phyloP scores from a whole-genome alignment of 768 basidiomycete genomes.

The Boletus eberwhitei region DNA sequence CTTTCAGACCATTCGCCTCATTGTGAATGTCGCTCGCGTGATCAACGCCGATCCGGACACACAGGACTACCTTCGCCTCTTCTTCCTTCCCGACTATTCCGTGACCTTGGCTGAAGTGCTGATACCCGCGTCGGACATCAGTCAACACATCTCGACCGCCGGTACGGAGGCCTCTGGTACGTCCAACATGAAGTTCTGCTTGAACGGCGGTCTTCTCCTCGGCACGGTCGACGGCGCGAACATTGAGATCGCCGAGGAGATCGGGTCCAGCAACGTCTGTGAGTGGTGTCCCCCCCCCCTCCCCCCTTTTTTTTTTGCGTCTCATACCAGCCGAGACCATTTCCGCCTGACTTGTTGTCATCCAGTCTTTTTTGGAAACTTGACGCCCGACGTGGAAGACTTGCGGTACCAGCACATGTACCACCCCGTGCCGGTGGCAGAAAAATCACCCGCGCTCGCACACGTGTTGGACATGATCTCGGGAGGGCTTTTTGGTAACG shows the following conservation, averaged over 20 bases:
- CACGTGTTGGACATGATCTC: constrained; percentile 75
- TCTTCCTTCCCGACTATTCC: constrained; percentile 96
- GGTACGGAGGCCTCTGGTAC: constrained; percentile 88
- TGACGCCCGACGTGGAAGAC: constrained; percentile 85
- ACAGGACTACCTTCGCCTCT: constrained; percentile 79
- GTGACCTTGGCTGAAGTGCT: constrained; percentile 80
- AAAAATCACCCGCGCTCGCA: constrained; percentile 82
- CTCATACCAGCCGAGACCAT: no score
- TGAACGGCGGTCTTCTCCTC: constrained; percentile 86
- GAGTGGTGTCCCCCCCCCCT: background rate
- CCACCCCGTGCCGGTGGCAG: constrained; percentile 72
- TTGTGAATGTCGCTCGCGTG: constrained; percentile 81
- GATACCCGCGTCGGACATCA: constrained; percentile 91
- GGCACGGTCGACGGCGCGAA: constrained; percentile 96
- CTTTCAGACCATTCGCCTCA: constrained; percentile 79
- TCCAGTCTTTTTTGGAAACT: constrained; percentile 84
- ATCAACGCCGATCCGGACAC: constrained; percentile 78
- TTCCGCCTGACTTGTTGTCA: background rate
- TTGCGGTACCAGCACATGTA: constrained; percentile 85
- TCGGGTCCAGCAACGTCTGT: constrained; percentile 92
- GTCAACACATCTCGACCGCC: constrained; percentile 95
- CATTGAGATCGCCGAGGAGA: constrained; percentile 95
- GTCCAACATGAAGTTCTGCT: constrained; percentile 86
- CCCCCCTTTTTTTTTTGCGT: no score
- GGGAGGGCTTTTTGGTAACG: constrained; percentile 77